Conservation (phyloP, 2,329 filamentous ascomycete species). For the Ophiostoma triangulosporum region DNA sequence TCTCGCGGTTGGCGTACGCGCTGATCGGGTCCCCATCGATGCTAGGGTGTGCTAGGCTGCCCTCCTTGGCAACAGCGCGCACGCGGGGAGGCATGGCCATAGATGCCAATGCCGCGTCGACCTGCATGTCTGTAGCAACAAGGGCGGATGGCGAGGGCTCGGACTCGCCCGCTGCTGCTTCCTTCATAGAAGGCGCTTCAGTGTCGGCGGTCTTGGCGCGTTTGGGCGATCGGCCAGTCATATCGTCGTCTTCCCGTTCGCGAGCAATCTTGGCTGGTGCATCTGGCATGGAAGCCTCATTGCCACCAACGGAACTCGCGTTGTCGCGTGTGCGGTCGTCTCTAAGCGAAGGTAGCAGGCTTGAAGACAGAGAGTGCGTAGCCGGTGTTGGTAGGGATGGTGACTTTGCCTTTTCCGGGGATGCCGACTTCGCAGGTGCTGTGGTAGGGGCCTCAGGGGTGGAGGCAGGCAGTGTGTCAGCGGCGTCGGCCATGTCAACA, state of each 20-base stretch:
- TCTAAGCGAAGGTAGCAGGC: constrained; percentile 11
- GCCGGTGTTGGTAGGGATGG: neutral
- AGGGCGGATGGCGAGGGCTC: neutral
- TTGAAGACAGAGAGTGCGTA: constrained; percentile 6
- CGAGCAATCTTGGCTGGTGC: constrained; percentile 50
- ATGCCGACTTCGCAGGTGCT: neutral
- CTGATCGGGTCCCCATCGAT: constrained; percentile 40
- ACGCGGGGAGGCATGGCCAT: constrained; percentile 16
- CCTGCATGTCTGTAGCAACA: constrained; percentile 13
- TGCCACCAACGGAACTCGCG: constrained; percentile 17
- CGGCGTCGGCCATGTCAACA: constrained; percentile 20
- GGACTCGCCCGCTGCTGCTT: neutral
- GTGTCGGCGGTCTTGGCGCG: constrained; percentile 51
- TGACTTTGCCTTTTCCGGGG: constrained; percentile 5
- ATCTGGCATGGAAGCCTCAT: constrained; percentile 30
- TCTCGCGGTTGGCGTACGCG: constrained; percentile 43
- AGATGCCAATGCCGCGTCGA: constrained; percentile 14
- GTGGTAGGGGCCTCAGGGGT: neutral
- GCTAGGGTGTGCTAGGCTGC: constrained; percentile 28
- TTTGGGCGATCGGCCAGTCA: constrained; percentile 59
- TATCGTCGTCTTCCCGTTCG: constrained; percentile 62
- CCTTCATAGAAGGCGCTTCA: constrained; percentile 11
- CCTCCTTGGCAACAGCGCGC: constrained; percentile 22
- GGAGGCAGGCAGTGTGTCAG: neutral
- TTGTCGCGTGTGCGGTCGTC: constrained; percentile 22